Evolutionary conservation across 495 filamentous ascomycete species (phyloP).

Genomic region (Rhypophila decipiens): DNA sequence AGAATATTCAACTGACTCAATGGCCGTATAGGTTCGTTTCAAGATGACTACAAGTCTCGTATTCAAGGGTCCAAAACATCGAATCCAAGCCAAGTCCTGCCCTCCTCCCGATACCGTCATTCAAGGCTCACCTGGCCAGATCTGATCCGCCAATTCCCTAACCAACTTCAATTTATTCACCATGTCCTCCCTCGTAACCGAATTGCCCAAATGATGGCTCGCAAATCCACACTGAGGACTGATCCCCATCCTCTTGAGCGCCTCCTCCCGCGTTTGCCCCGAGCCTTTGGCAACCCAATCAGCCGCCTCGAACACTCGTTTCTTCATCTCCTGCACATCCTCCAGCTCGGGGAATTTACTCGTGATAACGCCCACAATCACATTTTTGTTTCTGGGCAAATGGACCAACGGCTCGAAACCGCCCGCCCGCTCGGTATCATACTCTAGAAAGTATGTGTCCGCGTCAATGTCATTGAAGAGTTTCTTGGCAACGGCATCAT

Average conservation of each 20-base stretch:
- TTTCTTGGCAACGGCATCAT: constrained; percentile 65
- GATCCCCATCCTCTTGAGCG: constrained; percentile 57
- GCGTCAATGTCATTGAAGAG: constrained; percentile 65
- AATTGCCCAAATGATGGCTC: constrained; percentile 57
- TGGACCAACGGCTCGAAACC: constrained; percentile 66
- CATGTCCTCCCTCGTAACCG: constrained; percentile 54
- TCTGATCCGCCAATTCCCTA: constrained; percentile 12
- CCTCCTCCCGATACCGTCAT: no score
- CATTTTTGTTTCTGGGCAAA: constrained; percentile 62
- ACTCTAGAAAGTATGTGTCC: constrained; percentile 70
- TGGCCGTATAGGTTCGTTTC: no score
- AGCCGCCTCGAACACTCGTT: constrained; percentile 55
- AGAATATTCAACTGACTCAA: no score
- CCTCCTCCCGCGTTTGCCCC: constrained; percentile 50
- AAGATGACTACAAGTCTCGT: no score
- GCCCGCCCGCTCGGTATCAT: constrained; percentile 67
- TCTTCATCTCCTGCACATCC: constrained; percentile 60
- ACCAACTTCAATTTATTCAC: constrained; percentile 58
- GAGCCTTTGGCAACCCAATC: constrained; percentile 59
- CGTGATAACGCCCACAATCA: constrained; percentile 66
- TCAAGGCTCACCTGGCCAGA: constrained; percentile 11
- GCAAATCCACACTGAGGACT: constrained; percentile 72
- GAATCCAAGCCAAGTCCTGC: no score
- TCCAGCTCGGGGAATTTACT: constrained; percentile 63
- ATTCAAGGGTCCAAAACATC: no score